Percentiles rank a stretch among this genome's conserved stretches.
Conservation (phyloP, 805 yeast species). For the Schwanniomyces pseudopolymorphus region DNA sequence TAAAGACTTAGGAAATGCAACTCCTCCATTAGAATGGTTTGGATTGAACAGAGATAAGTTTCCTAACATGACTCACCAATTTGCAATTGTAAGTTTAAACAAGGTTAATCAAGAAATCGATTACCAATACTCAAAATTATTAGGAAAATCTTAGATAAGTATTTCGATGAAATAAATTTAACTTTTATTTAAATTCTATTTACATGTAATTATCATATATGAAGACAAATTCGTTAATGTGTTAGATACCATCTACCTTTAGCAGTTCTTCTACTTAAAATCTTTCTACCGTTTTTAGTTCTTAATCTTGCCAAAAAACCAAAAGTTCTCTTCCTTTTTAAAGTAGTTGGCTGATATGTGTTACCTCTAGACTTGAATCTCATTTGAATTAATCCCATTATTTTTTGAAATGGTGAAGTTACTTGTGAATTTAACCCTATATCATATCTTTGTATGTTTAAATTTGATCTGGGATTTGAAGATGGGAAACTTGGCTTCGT, state of each 20-base stretch:
- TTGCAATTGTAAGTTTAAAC: conserved; percentile 71
- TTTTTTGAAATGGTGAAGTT: conserved; percentile 7
- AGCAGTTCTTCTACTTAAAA: conserved; percentile 71
- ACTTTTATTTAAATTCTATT: neutral
- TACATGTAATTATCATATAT: neutral
- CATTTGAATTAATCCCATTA: conserved; percentile 44
- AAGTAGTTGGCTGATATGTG: conserved; percentile 90
- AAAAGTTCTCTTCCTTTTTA: conserved; percentile 83
- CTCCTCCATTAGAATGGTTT: conserved; percentile 98
- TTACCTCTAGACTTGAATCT: conserved; percentile 91
- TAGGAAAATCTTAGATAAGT: conserved; percentile 39
- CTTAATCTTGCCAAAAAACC: conserved; percentile 88
- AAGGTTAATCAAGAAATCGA: conserved; percentile 71
- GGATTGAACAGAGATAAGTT: conserved; percentile 85
- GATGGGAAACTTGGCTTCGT: conserved; percentile 5
- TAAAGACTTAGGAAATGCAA: conserved; percentile 91
- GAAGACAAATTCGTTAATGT: conserved; percentile 45
- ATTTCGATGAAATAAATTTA: neutral
- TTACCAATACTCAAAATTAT: conserved; percentile 46
- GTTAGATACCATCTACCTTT: conserved; percentile 95
- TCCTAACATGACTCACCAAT: conserved; percentile 85
- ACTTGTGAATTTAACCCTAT: conserved; percentile 1
- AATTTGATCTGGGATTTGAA: neutral
- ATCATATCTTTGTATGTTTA: neutral
- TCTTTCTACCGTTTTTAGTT: conserved; percentile 71